Evolutionary conservation across 352 stramenopile genomes (phyloP), one percentile per base, ranked within the genome.

Genomic region (Phytophthora constricta): DNA sequence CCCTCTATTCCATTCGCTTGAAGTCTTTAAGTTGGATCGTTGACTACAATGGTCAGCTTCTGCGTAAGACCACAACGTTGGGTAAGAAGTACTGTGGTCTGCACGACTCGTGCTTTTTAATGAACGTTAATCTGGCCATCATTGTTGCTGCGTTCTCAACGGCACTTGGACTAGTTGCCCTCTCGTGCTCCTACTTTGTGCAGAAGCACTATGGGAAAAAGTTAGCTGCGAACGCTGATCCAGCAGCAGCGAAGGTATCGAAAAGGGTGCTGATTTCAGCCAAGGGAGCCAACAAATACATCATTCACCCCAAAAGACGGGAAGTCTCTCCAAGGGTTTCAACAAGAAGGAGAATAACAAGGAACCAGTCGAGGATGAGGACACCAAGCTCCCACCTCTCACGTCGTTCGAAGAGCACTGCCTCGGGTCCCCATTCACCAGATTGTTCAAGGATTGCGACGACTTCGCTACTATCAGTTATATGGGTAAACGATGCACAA

Each of bases 81-180:
- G 58, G 68, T 3, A 60, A 58, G 43, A 71, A 77, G 55, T 58
- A 62, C 42, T 77, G 69, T 51, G 63, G 59, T 2, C 41, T 77
- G 17, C 59, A 58, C 42, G 65, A 74, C 41, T 74, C 69, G 43
- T 77, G 69, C 26, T 62, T 77, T 50, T 58, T 71, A 20, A 66
- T 67, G 64, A 65, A 72, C 22, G 52, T 59, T 22, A 72, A 67
- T 25, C 19, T 67, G 34, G 64, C 51, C 3, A 19, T 72, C 1
- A 19, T 62, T 0, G 59, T 67, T n/a, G 64, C 64, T 20, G 46
- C 52, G 2, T 27, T 67, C 9, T 67, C 64, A 0, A 37, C 56
- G 3, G 56, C n/a, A 0, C 20, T 66, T 16, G 63, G 63, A 1
- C 22, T 70, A 3, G 19, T 61, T 1, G 56, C 56, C 0, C 31